These are phyloP conservation scores for Alternaria sp. DNA, from an alignment of 2,329 filamentous ascomycete species.

Conservation along the genomic window DNA sequence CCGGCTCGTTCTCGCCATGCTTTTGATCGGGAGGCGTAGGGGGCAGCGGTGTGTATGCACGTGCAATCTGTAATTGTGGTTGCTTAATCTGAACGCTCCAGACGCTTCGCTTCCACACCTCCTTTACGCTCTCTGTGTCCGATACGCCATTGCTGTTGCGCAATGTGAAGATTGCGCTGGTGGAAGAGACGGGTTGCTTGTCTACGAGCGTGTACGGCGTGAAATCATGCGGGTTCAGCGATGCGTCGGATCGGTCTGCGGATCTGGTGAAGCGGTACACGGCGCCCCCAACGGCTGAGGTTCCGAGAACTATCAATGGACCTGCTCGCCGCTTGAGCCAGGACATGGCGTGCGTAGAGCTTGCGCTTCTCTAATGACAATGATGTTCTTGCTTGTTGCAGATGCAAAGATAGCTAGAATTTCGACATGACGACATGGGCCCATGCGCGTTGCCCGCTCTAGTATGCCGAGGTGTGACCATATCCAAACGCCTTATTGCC, in stretches of 20 bases:
- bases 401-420: constrained; percentile 2
- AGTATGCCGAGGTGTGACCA: constrained; percentile 12
- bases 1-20: constrained; percentile 38
- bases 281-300: constrained; percentile 46
- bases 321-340: constrained; percentile 41
- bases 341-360: constrained; percentile 31
- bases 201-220: constrained; percentile 70
- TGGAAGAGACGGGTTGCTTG: constrained; percentile 70
- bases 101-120: constrained; percentile 69
- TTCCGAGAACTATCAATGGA: constrained; percentile 44
- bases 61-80: constrained; percentile 88
- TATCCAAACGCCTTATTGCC: neutral
- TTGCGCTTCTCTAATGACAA: neutral
- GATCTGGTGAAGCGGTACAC: constrained; percentile 43
- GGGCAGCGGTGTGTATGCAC: constrained; percentile 90
- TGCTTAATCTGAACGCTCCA: constrained; percentile 96
- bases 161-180: constrained; percentile 74
- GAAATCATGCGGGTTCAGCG: constrained; percentile 69
- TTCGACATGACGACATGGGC: constrained; percentile 20
- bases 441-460: constrained; percentile 15
- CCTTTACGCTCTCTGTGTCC: constrained; percentile 42
- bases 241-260: constrained; percentile 34
- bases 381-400: neutral
- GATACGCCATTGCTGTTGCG: constrained; percentile 49
- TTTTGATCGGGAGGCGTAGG: constrained; percentile 53